Percentiles rank a stretch among this genome's conserved stretches.
Evolutionary conservation across 2,329 filamentous ascomycete species (phyloP).

Genomic region (Aspergillus felis): DNA sequence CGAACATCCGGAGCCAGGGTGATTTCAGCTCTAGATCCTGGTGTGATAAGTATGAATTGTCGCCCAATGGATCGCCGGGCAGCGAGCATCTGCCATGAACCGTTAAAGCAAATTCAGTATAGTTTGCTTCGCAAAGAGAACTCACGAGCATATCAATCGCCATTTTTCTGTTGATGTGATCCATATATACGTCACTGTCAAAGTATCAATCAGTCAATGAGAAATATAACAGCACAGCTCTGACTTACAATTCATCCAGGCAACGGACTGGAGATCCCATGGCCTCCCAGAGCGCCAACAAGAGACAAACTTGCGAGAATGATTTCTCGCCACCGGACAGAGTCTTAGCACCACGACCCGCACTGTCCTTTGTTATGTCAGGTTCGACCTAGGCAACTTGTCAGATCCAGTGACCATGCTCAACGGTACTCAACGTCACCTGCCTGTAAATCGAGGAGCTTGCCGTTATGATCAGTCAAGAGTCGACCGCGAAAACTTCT

Average conservation of each 20-base stretch:
- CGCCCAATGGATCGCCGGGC: conserved; percentile 82
- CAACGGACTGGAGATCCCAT: conserved; percentile 95
- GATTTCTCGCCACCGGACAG: conserved; percentile 96
- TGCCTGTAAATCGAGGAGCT: conserved; percentile 72
- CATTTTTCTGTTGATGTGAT: conserved; percentile 88
- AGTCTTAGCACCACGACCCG: conserved; percentile 81
- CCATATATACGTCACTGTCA: conserved; percentile 88
- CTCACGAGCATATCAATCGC: conserved; percentile 89
- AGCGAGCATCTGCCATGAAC: conserved; percentile 63
- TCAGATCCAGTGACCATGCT: conserved; percentile 4
- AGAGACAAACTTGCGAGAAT: conserved; percentile 90
- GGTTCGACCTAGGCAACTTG: conserved; percentile 52
- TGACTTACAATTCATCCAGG: conserved; percentile 77
- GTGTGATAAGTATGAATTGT: conserved; percentile 95
- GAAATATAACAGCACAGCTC: not conserved
- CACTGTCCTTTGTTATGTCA: conserved; percentile 63
- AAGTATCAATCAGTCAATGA: conserved; percentile 13
- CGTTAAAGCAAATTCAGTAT: conserved; percentile 2
- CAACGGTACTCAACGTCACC: conserved; percentile 1
- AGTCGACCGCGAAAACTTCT: conserved; percentile 82
- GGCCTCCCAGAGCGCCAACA: conserved; percentile 93
- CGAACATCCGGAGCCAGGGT: conserved; percentile 42
- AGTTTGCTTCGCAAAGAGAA: conserved; percentile 16
- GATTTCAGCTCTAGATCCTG: conserved; percentile 68
- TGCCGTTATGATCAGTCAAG: conserved; percentile 69